Conservation (phyloP, 2,329 filamentous ascomycete genomes). For the Chaetomium sp. region DNA sequence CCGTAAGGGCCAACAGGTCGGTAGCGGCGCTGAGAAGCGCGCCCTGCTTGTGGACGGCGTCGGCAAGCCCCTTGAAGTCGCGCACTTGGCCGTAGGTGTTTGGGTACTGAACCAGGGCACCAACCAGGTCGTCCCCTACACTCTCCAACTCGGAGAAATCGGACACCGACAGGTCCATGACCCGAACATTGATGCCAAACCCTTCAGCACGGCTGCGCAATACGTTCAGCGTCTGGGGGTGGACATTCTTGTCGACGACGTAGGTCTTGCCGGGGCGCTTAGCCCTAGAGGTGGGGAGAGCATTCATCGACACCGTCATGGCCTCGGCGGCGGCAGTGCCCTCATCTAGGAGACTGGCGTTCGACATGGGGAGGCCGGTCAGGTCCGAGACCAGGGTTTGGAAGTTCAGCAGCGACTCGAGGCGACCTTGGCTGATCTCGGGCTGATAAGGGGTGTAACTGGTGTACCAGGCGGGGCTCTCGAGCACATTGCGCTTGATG, state of each 20-base stretch:
- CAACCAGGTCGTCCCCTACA: conserved; percentile 79
- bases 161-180: conserved; percentile 67
- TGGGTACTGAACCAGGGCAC: conserved; percentile 93
- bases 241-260: conserved; percentile 78
- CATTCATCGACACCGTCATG: conserved; percentile 88
- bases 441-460: conserved; percentile 98
- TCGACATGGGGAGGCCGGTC: conserved; percentile 83
- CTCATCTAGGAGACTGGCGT: conserved; percentile 89
- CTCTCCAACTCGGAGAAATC: conserved; percentile 66
- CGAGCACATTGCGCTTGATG: conserved; percentile 88
- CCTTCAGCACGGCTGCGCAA: conserved; percentile 83
- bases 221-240: conserved; percentile 84
- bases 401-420: conserved; percentile 93
- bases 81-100: conserved; percentile 81
- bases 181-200: conserved; percentile 81
- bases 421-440: conserved; percentile 91
- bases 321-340: conserved; percentile 91
- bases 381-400: conserved; percentile 91
- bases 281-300: conserved; percentile 68
- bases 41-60: conserved; percentile 74
- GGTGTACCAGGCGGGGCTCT: conserved; percentile 96
- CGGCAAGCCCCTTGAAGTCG: conserved; percentile 73
- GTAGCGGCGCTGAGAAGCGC: conserved; percentile 85
- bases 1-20: conserved; percentile 82
- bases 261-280: conserved; percentile 78